Base-by-base conservation (phyloP, 2,329 filamentous ascomycete genomes). In the Trichoderma semiorbis region DNA sequence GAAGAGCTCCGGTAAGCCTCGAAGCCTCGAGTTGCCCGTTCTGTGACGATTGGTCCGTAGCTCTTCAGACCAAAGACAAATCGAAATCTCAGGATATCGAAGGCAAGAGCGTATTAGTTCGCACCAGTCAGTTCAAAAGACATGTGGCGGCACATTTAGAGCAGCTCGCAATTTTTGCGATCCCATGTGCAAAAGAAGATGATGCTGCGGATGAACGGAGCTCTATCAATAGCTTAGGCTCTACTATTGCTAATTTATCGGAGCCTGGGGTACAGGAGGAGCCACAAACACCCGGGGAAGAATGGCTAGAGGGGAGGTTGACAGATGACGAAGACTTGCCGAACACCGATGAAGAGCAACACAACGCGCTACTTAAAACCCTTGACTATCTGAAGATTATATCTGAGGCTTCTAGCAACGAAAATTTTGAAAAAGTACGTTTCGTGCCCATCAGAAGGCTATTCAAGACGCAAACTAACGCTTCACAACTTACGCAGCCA, bases 301-400 rank as follows among this genome's bases (percentile, higher is more conserved):
- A 1, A 10, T n/a, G 0, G 3, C 0, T n/a, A 4, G 18, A 21
- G 8, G 43, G 3, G 18, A 21, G 8, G 1, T 21, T 8, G 3
- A n/a, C 8, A n/a, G 18, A 47, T n/a, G 43, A 47, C 18, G 43
- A n/a, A 43, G 7, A 18, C 18, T 18, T 43, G 3, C 18, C 16
- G 2, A 43, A 10, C 16, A 12, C 11, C 8, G 11, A 34, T 32
- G 30, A 32, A 2, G 8, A 11, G 7, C 8, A 11, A 32, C 30
- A 30, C 30, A 30, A 5, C 5, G 7, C 30, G 30, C 30, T 11
- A 32, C 5, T 8, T 8, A n/a, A n/a, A n/a, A n/a, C n/a, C n/a
- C n/a, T n/a, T n/a, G n/a, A n/a, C n/a, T n/a, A n/a, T n/a, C n/a
- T n/a, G n/a, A n/a, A n/a, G n/a, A n/a, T n/a, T n/a, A 28, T 28